Evolutionary conservation across 164 flowering plant genomes (phyloP).

Genomic region (Taxillus chinensis): DNA sequence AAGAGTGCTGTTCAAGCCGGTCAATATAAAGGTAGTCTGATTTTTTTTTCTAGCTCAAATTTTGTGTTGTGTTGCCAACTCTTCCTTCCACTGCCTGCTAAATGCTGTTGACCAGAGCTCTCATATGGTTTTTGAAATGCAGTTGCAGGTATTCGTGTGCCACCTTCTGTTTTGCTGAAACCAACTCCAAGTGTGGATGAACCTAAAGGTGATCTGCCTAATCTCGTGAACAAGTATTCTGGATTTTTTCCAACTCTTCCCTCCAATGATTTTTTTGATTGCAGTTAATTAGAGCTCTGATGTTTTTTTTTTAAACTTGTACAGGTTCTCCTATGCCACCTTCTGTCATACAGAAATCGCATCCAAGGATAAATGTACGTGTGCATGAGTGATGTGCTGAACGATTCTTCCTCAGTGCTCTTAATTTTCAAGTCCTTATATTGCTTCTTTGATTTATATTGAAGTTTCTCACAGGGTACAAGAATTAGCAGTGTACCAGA

Average conservation of each 20-base stretch:
- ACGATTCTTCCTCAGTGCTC: background rate
- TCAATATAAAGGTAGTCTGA: conserved; percentile 20
- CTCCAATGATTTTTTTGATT: too few species aligned
- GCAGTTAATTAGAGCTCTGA: background rate
- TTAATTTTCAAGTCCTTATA: background rate
- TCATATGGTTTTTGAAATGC: too few species aligned
- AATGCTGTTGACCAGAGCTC: background rate
- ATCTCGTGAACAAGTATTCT: too few species aligned
- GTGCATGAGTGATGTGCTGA: conserved; percentile 3
- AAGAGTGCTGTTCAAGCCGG: conserved; percentile 5
- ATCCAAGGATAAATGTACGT: conserved; percentile 24
- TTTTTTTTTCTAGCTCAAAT: background rate
- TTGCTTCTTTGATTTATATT: conserved; percentile 1
- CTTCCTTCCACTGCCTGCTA: background rate
- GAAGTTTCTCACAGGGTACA: conserved; percentile 20
- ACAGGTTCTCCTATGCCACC: conserved; percentile 23
- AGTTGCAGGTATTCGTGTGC: too few species aligned
- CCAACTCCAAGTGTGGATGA: too few species aligned
- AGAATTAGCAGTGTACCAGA: conserved; percentile 9
- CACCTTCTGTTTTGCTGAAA: too few species aligned
- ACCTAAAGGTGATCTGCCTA: too few species aligned
- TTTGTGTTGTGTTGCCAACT: background rate
- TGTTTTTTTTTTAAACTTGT: background rate
- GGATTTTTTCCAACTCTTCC: too few species aligned
- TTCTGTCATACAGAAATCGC: conserved; percentile 8